Evolutionary conservation across 1,139 yeast species (phyloP).

Genomic region (Taphrina betulina): DNA sequence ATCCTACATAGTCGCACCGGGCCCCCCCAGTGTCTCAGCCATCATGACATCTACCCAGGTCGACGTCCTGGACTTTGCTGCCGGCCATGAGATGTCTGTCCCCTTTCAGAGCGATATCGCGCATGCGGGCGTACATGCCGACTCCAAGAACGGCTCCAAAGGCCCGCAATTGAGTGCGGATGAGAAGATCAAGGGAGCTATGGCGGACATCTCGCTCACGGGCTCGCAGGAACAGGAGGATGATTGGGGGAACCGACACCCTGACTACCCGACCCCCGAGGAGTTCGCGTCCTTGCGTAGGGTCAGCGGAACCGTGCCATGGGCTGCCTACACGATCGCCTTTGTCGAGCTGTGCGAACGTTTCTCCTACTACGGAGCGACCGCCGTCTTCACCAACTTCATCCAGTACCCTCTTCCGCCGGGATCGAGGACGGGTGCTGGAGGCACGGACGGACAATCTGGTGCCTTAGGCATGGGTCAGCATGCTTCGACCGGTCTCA

Average conservation of each 20-base stretch:
- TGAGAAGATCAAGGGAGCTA: conserved; percentile 3
- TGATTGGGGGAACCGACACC: conserved; percentile 10
- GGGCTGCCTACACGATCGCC: conserved; percentile 68
- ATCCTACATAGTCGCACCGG: too few relatives aligned
- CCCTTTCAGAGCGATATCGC: background rate
- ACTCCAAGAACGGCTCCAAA: background rate
- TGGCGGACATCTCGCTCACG: conserved; percentile 4
- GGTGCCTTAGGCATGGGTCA: conserved; percentile 68
- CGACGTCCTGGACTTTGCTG: conserved; percentile 19
- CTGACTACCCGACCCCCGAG: conserved; percentile 46
- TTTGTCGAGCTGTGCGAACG: conserved; percentile 78
- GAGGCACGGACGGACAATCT: conserved; percentile 27
- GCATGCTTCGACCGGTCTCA: conserved; percentile 69
- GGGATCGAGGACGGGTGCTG: conserved; percentile 32
- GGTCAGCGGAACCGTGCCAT: conserved; percentile 49
- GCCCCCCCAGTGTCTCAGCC: background rate
- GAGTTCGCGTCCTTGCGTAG: conserved; percentile 52
- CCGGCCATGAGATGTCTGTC: conserved; percentile 17
- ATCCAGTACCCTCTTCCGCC: conserved; percentile 52
- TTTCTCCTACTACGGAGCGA: conserved; percentile 74
- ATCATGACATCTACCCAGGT: conserved; percentile 12
- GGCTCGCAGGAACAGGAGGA: conserved; percentile 2
- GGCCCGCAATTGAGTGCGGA: background rate
- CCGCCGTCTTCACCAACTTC: conserved; percentile 66
- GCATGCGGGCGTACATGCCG: conserved; percentile 6